Conservation (phyloP, 139 green algal species). For the Coelastrella sp. region DNA sequence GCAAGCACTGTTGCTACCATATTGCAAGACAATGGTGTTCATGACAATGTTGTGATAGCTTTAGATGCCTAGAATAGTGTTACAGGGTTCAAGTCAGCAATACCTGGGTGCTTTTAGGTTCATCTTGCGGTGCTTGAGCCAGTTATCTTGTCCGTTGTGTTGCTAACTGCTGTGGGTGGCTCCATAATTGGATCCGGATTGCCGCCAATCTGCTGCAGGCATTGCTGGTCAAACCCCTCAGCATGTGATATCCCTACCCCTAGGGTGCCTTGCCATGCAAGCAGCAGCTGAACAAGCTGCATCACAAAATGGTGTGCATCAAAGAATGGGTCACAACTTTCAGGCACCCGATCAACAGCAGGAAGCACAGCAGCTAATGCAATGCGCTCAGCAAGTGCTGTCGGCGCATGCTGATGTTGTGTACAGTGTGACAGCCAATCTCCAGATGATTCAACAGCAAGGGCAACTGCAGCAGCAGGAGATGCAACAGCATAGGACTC, state of each 20-base stretch:
- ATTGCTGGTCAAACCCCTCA: neutral
- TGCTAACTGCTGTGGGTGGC: too few species aligned
- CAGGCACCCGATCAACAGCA: too few species aligned
- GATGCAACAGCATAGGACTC: slow-evolving; percentile 23
- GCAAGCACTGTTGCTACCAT: too few species aligned
- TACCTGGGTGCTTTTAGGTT: too few species aligned
- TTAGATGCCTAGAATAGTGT: too few species aligned
- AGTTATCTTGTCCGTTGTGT: too few species aligned
- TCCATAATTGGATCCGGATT: too few species aligned
- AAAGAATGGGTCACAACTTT: neutral
- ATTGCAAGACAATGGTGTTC: too few species aligned
- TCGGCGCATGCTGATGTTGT: neutral
- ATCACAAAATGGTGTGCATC: neutral
- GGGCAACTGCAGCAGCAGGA: slow-evolving; percentile 23
- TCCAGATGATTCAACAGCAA: neutral
- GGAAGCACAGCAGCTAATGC: neutral
- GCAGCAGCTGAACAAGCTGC: neutral
- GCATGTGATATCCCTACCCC: neutral
- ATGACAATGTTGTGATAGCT: too few species aligned
- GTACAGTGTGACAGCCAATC: neutral
- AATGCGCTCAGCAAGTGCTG: neutral
- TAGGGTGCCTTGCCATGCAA: slow-evolving; percentile 11
- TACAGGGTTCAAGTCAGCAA: too few species aligned
- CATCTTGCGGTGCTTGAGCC: too few species aligned
- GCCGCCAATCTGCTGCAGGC: neutral